Percentiles rank a stretch among this genome's conserved stretches.
These are phyloP conservation scores for Aegilops tauschii DNA, from an alignment of 176 grass and related monocot genomes.

Conservation along the genomic window DNA sequence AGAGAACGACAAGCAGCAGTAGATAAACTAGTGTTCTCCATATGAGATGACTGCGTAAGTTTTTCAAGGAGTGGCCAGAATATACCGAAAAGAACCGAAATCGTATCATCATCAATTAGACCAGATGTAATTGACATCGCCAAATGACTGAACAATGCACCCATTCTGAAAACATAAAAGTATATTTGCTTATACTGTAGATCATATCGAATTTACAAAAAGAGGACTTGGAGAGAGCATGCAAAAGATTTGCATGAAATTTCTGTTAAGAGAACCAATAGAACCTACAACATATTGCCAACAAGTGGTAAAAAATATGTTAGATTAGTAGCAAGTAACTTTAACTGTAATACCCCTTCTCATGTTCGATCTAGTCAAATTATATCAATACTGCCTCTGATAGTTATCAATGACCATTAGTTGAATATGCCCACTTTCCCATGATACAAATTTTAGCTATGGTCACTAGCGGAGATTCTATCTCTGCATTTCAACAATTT, in stretches of 20 bases:
- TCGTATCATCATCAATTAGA: constrained; percentile 73
- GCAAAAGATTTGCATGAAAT: background rate
- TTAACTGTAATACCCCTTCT: background rate
- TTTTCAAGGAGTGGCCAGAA: constrained; percentile 92
- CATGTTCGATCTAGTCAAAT: background rate
- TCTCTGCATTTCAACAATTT: background rate
- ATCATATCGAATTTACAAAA: background rate
- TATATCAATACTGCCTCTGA: background rate
- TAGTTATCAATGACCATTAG: background rate
- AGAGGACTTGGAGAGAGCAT: background rate
- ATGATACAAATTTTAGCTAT: background rate
- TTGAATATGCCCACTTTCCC: background rate
- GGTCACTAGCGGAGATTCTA: background rate
- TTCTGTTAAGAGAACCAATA: background rate
- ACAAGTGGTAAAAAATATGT: background rate
- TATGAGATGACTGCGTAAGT: constrained; percentile 75
- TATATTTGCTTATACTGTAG: constrained; percentile 9
- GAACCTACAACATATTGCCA: background rate
- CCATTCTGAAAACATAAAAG: constrained; percentile 59
- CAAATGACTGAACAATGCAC: constrained; percentile 80
- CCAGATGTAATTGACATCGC: constrained; percentile 38
- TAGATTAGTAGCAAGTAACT: background rate
- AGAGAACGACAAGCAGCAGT: constrained; percentile 78
- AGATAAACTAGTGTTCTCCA: constrained; percentile 83
- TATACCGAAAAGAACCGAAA: constrained; percentile 67